Percentiles rank a stretch among this genome's conserved stretches.
These are phyloP conservation scores for Rhodotorula sp. DNA, from an alignment of 1,284 basidiomycete genomes.

Conservation along the genomic window DNA sequence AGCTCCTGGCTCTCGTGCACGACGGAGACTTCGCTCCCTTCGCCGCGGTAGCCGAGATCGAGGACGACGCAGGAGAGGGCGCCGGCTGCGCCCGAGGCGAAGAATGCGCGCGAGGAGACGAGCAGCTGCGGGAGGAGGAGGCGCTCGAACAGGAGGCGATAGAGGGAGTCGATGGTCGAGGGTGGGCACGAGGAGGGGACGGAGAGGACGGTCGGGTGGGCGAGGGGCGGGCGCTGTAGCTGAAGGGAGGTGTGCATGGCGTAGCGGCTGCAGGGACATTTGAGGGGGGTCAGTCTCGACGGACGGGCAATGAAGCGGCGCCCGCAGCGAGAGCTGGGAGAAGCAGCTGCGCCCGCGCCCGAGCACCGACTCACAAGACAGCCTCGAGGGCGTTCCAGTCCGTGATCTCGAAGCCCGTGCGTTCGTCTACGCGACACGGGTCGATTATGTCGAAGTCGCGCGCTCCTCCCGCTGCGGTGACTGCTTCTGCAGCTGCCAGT, in stretches of 20 bases:
- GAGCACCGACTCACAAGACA: slow-evolving; percentile 66
- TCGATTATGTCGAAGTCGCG: slow-evolving; percentile 62
- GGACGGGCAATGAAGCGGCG: too few species aligned
- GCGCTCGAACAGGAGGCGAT: slow-evolving; percentile 90
- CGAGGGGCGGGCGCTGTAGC: slow-evolving; percentile 79
- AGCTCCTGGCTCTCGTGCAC: slow-evolving; percentile 76
- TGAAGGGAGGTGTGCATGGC: slow-evolving; percentile 74
- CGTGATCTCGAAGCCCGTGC: slow-evolving; percentile 63
- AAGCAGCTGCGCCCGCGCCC: too few species aligned
- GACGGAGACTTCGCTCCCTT: slow-evolving; percentile 73
- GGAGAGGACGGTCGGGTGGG: slow-evolving; percentile 78
- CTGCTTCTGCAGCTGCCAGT: slow-evolving; percentile 55
- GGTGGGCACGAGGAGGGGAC: slow-evolving; percentile 71
- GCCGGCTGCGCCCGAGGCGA: slow-evolving; percentile 69
- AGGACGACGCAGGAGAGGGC: slow-evolving; percentile 71
- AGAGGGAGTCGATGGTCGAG: slow-evolving; percentile 69
- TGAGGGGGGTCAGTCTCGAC: too few species aligned
- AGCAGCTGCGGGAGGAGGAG: slow-evolving; percentile 87
- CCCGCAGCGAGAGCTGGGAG: background rate
- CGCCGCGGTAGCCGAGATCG: slow-evolving; percentile 68
- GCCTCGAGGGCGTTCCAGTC: slow-evolving; percentile 93
- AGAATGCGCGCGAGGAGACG: slow-evolving; percentile 79
- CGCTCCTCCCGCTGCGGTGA: slow-evolving; percentile 62
- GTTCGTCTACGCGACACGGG: slow-evolving; percentile 63
- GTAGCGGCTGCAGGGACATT: slow-evolving; percentile 88